These are phyloP conservation scores for Chlorella sorokiniana DNA, from an alignment of 139 green algal species.

Conservation along the genomic window DNA sequence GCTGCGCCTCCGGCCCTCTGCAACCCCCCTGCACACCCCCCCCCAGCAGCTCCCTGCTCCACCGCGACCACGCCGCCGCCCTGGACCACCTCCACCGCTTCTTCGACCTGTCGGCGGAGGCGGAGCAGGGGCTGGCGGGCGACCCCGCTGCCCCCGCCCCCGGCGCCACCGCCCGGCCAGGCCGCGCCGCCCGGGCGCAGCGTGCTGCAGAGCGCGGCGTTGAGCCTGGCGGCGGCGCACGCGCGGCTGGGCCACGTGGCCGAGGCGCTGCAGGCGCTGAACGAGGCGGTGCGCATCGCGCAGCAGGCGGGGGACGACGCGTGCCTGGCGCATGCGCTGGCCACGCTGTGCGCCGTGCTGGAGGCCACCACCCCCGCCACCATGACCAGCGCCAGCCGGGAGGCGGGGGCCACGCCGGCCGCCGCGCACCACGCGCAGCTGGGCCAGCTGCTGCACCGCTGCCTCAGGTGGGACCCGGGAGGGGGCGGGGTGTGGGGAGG, in stretches of 20 bases:
- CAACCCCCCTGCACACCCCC: too few species aligned
- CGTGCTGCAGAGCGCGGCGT: constrained; percentile 50
- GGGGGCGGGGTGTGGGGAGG: background rate
- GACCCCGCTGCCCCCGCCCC: background rate
- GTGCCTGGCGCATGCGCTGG: constrained; percentile 54
- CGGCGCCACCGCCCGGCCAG: background rate
- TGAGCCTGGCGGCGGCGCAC: constrained; percentile 59
- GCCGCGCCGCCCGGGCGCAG: constrained; percentile 16
- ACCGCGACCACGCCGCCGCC: constrained; percentile 16
- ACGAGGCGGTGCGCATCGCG: constrained; percentile 63
- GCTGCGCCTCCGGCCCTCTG: constrained; percentile 25
- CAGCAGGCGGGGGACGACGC: constrained; percentile 55
- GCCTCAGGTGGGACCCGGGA: constrained; percentile 1
- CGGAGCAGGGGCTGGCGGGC: background rate
- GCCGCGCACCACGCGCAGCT: constrained; percentile 58
- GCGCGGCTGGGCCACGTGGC: constrained; percentile 54
- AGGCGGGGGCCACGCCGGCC: constrained; percentile 24
- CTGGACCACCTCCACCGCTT: constrained; percentile 37
- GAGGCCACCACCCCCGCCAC: constrained; percentile 46
- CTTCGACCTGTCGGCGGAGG: constrained; percentile 18
- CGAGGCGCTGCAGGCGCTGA: constrained; percentile 57
- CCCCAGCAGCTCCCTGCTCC: too few species aligned
- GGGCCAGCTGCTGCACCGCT: constrained; percentile 54
- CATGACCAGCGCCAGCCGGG: constrained; percentile 21
- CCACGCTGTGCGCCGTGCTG: constrained; percentile 57